Percentiles rank a stretch among this genome's conserved stretches.
Conservation (phyloP, 257 asterid species). For the Jacaranda copaia region DNA sequence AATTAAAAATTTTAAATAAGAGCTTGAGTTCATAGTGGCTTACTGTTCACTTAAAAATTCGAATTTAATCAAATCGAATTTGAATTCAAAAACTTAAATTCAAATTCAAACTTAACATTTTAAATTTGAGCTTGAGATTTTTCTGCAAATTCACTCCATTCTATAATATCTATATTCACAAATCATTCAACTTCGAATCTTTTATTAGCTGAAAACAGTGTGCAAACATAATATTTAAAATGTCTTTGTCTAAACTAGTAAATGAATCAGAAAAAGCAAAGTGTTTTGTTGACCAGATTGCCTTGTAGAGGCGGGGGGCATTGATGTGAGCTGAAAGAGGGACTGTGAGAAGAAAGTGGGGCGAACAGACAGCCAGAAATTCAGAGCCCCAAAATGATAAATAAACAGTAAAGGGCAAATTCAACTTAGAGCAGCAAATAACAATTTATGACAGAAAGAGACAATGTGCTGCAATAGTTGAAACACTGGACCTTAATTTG, state of each 20-base stretch:
- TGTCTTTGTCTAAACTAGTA: background rate
- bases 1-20: no score
- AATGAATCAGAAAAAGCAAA: background rate
- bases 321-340: background rate
- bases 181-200: no score
- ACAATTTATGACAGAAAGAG: background rate
- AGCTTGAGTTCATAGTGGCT: no score
- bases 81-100: no score
- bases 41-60: no score
- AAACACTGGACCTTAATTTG: conserved; percentile 33
- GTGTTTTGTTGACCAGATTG: background rate
- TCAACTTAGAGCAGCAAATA: background rate
- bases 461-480: conserved; percentile 45
- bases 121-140: no score
- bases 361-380: conserved; percentile 22
- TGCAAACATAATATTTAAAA: no score
- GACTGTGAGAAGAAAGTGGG: background rate
- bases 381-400: background rate
- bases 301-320: background rate
- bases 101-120: no score
- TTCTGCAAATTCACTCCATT: no score
- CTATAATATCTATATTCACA: no score
- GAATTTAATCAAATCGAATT: no score
- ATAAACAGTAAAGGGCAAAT: background rate
- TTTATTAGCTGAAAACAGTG: no score